Evolutionary conservation across 768 basidiomycete genomes (phyloP).

Genomic region (Candolleomyces aberdarensis): DNA sequence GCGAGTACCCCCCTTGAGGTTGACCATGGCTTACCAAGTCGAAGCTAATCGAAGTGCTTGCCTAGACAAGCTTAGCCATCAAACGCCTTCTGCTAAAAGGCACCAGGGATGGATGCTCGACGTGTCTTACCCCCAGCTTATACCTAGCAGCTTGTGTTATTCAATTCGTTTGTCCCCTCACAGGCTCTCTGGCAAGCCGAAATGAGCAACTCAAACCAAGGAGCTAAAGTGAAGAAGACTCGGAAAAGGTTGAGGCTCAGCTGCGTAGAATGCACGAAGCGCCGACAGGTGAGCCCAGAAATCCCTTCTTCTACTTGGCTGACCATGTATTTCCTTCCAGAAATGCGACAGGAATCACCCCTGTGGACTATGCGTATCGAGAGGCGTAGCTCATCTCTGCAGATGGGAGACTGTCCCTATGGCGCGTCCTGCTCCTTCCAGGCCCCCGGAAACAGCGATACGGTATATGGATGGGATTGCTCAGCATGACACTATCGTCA

Average conservation of each 20-base stretch:
- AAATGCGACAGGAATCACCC: slow-evolving; percentile 50
- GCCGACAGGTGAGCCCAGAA: slow-evolving; percentile 41
- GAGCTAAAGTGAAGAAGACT: slow-evolving; percentile 45
- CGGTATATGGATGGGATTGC: slow-evolving; percentile 10
- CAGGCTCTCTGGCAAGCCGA: not conserved
- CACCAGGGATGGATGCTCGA: not conserved
- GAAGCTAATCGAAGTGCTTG: slow-evolving; percentile 3
- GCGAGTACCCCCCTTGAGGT: no score
- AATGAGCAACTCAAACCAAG: not conserved
- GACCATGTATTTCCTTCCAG: slow-evolving; percentile 22
- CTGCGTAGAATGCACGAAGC: slow-evolving; percentile 56
- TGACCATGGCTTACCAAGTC: not conserved
- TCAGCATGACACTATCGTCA: slow-evolving; percentile 17
- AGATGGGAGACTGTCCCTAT: slow-evolving; percentile 44
- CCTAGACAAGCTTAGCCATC: slow-evolving; percentile 3
- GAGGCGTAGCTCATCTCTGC: slow-evolving; percentile 42
- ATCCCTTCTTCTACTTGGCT: not conserved
- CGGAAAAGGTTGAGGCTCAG: slow-evolving; percentile 47
- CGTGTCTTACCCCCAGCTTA: not conserved
- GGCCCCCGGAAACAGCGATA: slow-evolving; percentile 20
- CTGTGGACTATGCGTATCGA: slow-evolving; percentile 36
- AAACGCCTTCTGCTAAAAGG: not conserved
- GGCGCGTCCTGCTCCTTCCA: slow-evolving; percentile 39
- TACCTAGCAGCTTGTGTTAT: not conserved
- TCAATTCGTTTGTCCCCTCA: not conserved